Evolutionary conservation across 2,329 filamentous ascomycete species (phyloP).

Genomic region (Nothophaeocryptopus gaeumannii): DNA sequence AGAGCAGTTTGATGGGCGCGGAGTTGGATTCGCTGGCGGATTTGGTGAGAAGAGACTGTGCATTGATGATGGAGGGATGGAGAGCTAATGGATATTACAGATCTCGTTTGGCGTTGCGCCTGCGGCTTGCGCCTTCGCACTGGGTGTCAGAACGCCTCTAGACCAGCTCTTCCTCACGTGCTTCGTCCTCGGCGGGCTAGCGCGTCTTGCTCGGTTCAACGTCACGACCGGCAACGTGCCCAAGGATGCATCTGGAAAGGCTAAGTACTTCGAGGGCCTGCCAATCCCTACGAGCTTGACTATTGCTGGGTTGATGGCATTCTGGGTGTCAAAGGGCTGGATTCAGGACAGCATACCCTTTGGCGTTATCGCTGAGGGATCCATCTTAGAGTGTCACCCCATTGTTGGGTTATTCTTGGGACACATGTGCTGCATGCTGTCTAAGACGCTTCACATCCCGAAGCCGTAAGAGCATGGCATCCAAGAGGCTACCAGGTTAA

Average conservation of each 20-base stretch:
- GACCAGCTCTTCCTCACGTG: constrained; percentile 81
- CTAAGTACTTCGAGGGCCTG: constrained; percentile 93
- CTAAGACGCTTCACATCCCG: constrained; percentile 89
- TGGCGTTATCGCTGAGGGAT: constrained; percentile 66
- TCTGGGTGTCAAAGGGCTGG: constrained; percentile 81
- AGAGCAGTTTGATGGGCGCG: constrained; percentile 93
- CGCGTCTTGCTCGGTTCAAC: constrained; percentile 93
- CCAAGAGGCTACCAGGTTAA: no score
- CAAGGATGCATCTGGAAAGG: constrained; percentile 89
- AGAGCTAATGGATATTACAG: constrained; percentile 45
- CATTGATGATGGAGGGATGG: neutral
- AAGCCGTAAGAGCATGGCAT: constrained; percentile 57
- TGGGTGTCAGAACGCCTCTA: constrained; percentile 78
- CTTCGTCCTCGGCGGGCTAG: constrained; percentile 93
- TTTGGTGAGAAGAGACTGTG: constrained; percentile 56
- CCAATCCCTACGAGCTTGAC: constrained; percentile 88
- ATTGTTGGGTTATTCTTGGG: constrained; percentile 74
- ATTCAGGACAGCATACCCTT: constrained; percentile 74
- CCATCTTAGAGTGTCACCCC: constrained; percentile 78
- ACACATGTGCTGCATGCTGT: constrained; percentile 94
- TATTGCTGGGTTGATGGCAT: constrained; percentile 81
- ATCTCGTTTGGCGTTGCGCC: constrained; percentile 94
- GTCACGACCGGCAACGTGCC: constrained; percentile 86
- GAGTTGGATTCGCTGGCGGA: constrained; percentile 95
- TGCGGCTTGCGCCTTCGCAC: constrained; percentile 79